Conservation (phyloP, 108 stramenopile species). For the Cyclotella atomus region DNA sequence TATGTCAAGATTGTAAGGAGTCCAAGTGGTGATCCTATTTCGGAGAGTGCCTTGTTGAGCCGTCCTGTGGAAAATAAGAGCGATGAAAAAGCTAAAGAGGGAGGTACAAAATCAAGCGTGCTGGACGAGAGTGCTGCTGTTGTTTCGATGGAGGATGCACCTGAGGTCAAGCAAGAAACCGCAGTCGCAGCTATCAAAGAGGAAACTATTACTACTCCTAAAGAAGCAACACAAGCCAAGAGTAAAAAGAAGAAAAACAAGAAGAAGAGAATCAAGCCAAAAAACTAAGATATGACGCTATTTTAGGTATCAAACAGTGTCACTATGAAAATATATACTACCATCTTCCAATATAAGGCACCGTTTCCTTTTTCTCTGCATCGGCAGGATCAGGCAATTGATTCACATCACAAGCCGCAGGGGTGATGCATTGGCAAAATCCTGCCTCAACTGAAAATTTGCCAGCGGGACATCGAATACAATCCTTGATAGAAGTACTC, state of each 20-base stretch:
- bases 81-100: background rate
- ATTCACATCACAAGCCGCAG: conserved; percentile 35
- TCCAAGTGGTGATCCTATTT: conserved; percentile 15
- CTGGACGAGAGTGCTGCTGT: background rate
- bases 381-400: conserved; percentile 47
- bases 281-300: too few relatives aligned
- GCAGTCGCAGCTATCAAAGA: background rate
- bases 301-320: too few relatives aligned
- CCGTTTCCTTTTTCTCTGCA: conserved; percentile 51
- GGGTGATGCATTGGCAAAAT: conserved; percentile 47
- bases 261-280: background rate
- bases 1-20: conserved; percentile 22
- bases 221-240: background rate
- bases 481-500: conserved; percentile 30
- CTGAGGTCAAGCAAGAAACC: background rate
- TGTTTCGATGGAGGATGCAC: background rate
- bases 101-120: background rate
- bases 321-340: too few relatives aligned
- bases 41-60: conserved; percentile 13
- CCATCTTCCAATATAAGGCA: conserved; percentile 34
- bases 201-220: too few relatives aligned
- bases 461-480: conserved; percentile 54
- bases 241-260: conserved; percentile 9
- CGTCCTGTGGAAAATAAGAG: conserved; percentile 10
- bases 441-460: conserved; percentile 41